Evolutionary conservation across 2,329 filamentous ascomycete genomes (phyloP), one percentile per base, ranked within the genome.

Genomic region (Chaetomium strumarium): DNA sequence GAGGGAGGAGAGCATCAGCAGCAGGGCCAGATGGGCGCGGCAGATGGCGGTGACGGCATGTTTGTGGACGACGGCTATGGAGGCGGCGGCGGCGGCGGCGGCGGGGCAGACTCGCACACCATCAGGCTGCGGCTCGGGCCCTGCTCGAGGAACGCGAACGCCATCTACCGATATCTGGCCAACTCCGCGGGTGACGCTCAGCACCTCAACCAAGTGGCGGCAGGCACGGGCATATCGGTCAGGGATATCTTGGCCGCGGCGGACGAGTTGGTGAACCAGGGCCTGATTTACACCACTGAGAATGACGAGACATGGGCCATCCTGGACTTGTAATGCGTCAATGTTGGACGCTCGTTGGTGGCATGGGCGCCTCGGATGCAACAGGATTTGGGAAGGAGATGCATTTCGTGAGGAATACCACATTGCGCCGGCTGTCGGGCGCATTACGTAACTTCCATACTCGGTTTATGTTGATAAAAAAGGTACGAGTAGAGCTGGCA

Each of bases 251-350:
- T 84, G 61, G 81, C 78, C 48, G 91, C 84, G n/a, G 83, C 87
- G 10, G 89, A 96, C 62, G 90, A 97, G 70, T 70, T 99, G 64
- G 70, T 90, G 40, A 75, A 75, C 2, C 72, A 81, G 51, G 89
- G 90, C 30, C 66, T 89, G 62, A 88, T 96, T 59, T 99, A 90
- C 72, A 89, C 90, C 29, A 99, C 95, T 10, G 79, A 95, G 7
- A 90, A 97, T 70, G 92, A 97, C 64, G 80, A 88, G 69, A 97
- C 92, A 1, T 97, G 88, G 85, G 89, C 90, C 40, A 75, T 95
- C 58, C 74, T 96, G 55, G 88, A 95, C 54, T 81, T 77, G 57
- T 84, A 54, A 62, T 53, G 24, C 19, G 13, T 40, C 40, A 8
- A 14, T 12, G n/a, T 9, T 44, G 34, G 14, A 14, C 14, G 16